phyloP scores from a whole-genome alignment of 306 rosid genomes.

The Casuarina cunninghamiana region DNA sequence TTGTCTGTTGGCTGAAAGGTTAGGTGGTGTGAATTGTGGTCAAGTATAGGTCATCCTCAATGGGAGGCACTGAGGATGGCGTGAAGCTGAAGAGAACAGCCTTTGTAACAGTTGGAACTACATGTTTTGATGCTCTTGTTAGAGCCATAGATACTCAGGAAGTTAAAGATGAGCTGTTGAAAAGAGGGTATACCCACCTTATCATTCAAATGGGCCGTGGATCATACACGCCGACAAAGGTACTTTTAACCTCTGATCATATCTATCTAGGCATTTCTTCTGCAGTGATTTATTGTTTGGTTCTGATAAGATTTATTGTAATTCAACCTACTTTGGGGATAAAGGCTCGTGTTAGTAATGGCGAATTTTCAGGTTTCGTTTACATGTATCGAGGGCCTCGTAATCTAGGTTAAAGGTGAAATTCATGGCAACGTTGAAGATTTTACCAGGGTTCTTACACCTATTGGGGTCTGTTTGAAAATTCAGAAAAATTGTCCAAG shows the following conservation, averaged over 20 bases:
- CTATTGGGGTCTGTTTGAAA: neutral
- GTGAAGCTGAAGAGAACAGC: slow-evolving; percentile 40
- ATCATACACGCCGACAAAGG: slow-evolving; percentile 67
- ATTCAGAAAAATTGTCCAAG: neutral
- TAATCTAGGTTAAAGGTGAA: neutral
- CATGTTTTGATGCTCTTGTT: slow-evolving; percentile 78
- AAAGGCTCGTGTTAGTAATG: neutral
- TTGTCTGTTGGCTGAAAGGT: neutral
- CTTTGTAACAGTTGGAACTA: slow-evolving; percentile 84
- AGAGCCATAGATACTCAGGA: slow-evolving; percentile 47
- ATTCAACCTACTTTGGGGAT: neutral
- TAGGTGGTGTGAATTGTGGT: neutral
- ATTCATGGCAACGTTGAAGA: neutral
- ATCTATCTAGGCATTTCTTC: neutral
- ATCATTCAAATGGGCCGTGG: slow-evolving; percentile 86
- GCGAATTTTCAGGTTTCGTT: neutral
- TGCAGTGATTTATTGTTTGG: neutral
- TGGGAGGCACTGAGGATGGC: slow-evolving; percentile 40
- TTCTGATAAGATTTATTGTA: neutral
- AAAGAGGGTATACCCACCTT: slow-evolving; percentile 73
- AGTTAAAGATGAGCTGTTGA: slow-evolving; percentile 49
- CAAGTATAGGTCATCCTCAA: slow-evolving; percentile 1
- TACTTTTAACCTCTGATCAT: slow-evolving; percentile 13
- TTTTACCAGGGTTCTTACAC: neutral
- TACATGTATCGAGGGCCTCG: neutral